These are phyloP conservation scores for Cryptococcus floricola DNA, from an alignment of 1,284 basidiomycete genomes.

Conservation along the genomic window DNA sequence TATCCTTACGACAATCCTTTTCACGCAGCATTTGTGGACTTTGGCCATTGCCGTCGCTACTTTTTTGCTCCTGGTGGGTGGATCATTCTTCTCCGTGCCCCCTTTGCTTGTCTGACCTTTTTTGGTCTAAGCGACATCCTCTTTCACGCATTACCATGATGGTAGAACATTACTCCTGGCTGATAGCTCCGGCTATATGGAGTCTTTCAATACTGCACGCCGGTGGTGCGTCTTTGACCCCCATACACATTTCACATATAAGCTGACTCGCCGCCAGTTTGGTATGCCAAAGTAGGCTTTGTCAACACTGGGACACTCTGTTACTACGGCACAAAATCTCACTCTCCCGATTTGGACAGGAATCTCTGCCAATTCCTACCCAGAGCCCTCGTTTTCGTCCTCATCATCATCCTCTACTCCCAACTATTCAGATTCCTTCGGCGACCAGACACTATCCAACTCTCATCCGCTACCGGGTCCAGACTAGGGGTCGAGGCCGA, in stretches of 20 bases:
- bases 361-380: slow-evolving; percentile 44
- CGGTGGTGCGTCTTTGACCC: slow-evolving; percentile 24
- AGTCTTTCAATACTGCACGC: slow-evolving; percentile 31
- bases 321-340: slow-evolving; percentile 28
- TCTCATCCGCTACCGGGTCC: slow-evolving; percentile 15
- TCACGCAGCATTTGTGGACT: slow-evolving; percentile 45
- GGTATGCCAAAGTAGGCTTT: slow-evolving; percentile 33
- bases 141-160: slow-evolving; percentile 30
- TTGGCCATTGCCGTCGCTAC: slow-evolving; percentile 40
- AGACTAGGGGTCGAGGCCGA: not conserved
- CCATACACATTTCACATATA: not conserved
- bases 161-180: slow-evolving; percentile 36
- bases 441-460: slow-evolving; percentile 42
- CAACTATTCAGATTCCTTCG: slow-evolving; percentile 40
- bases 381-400: slow-evolving; percentile 39
- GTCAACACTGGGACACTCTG: slow-evolving; percentile 30
- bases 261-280: slow-evolving; percentile 20
- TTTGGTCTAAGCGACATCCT: slow-evolving; percentile 33
- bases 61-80: slow-evolving; percentile 37
- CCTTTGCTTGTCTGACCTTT: too few relatives aligned
- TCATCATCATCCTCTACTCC: slow-evolving; percentile 36
- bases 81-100: not conserved
- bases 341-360: slow-evolving; percentile 19
- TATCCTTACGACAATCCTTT: slow-evolving; percentile 33
- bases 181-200: slow-evolving; percentile 25